These are phyloP conservation scores for Aegilops longissima DNA, from an alignment of 176 grass and related monocot species.

Conservation along the genomic window DNA sequence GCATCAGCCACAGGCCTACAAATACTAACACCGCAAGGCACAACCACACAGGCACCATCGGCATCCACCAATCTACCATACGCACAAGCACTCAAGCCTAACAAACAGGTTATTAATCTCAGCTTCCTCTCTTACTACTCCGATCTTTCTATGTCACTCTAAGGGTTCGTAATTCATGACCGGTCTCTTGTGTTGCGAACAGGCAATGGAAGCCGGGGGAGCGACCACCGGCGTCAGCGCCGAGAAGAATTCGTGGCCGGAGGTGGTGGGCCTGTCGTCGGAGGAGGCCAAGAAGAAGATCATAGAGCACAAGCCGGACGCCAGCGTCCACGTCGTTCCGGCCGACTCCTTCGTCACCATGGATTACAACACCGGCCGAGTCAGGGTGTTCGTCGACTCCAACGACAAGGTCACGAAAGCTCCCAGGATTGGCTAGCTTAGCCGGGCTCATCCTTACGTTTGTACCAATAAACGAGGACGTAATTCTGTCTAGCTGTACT, in stretches of 20 bases:
- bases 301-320: slow-evolving; percentile 29
- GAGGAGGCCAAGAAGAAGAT: slow-evolving; percentile 51
- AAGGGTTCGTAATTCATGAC: neutral
- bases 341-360: slow-evolving; percentile 37
- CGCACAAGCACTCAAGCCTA: neutral
- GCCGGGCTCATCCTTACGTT: neutral
- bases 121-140: neutral
- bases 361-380: slow-evolving; percentile 35
- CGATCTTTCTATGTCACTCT: too few relatives aligned
- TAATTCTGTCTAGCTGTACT: neutral
- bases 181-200: neutral
- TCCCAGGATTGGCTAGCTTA: slow-evolving; percentile 41
- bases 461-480: neutral
- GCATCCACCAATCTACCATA: neutral
- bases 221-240: too few relatives aligned
- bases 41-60: neutral
- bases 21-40: neutral
- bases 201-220: slow-evolving; percentile 27
- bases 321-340: slow-evolving; percentile 28
- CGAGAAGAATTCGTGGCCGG: slow-evolving; percentile 37
- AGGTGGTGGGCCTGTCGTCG: slow-evolving; percentile 41
- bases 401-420: slow-evolving; percentile 32
- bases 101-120: neutral
- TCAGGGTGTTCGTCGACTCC: slow-evolving; percentile 41
- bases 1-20: neutral